Evolutionary conservation across 169 alveolate species (phyloP).

Genomic region (Perkinsus marinus): DNA sequence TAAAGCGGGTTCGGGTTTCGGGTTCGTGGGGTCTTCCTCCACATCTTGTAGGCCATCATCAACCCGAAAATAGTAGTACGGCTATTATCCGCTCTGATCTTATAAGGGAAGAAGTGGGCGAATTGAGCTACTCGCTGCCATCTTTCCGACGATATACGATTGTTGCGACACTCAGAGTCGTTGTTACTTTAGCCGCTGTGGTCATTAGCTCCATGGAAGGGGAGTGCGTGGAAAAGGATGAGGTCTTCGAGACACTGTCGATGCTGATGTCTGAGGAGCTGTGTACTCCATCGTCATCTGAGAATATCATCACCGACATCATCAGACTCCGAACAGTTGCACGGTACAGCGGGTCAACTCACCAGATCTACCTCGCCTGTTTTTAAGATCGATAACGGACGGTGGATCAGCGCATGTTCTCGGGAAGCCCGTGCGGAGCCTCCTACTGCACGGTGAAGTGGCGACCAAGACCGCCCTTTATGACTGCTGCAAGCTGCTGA

Average conservation of each 20-base stretch:
- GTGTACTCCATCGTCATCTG: background rate
- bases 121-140: too few relatives aligned
- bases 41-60: too few relatives aligned
- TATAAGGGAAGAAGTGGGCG: too few relatives aligned
- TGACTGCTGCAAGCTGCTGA: background rate
- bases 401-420: background rate
- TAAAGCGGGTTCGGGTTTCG: too few relatives aligned
- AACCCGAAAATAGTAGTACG: too few relatives aligned
- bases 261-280: background rate
- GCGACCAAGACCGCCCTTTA: background rate
- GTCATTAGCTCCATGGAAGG: background rate
- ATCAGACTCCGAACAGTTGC: background rate
- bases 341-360: background rate
- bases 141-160: too few relatives aligned
- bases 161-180: too few relatives aligned
- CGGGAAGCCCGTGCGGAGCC: background rate
- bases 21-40: too few relatives aligned
- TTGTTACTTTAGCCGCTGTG: background rate
- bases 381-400: background rate
- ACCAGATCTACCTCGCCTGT: background rate
- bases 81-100: too few relatives aligned
- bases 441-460: background rate
- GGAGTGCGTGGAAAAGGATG: background rate
- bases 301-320: background rate
- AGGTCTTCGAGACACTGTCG: background rate